Base-by-base conservation (phyloP, 768 basidiomycete genomes). In the Boletus vermiculosoides region DNA sequence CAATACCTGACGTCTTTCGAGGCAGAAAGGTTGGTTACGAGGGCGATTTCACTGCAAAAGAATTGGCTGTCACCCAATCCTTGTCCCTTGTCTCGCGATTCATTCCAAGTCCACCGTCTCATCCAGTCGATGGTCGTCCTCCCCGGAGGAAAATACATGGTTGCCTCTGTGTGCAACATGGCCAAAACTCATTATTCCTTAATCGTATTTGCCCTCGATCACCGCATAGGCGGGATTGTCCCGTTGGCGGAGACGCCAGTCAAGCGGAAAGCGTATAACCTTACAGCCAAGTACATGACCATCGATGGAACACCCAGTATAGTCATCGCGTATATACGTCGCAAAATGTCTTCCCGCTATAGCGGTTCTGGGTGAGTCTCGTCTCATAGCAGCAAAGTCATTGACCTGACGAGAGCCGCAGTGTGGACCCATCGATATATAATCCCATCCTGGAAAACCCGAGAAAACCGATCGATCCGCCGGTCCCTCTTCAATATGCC, bases 131-230 rank as follows among this genome's bases (percentile, higher is more conserved):
- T 89, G 76, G 77, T 75, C 40, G 66, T 86, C 30, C 76, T 88
- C 10, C 83, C 87, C 8, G 87, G 87, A 1, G 86, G 87, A 20
- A 86, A 83, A 61, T 86, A 85, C 59, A 79, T 88, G 59, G 71
- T 87, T 36, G 83, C 84, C 1, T 87, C 85, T 11, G 79, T 81
- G 5, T 75, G 73, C 59, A 80, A 84, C 63, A 60, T 63, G 4
- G 67, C 68, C 13, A 74, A 72, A 51, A 73, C 72, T 34, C 75
- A 76, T 37, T 85, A 80, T 64, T 80, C 76, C 44, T 66, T 90
- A 30, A 68, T 77, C 13, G 69, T 88, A 1, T 87, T 78, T 58
- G 74, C 76, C 20, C 71, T 88, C 55, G 86, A 88, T 66, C 79
- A 85, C 56, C 78, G 66, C 34, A 72, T 53, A 41, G 58, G 80